A percentile compares a stretch with the other conserved stretches of the same genome.
Evolutionary conservation across 106 monocot species (phyloP).

Genomic region (Hemerocallis citrina): DNA sequence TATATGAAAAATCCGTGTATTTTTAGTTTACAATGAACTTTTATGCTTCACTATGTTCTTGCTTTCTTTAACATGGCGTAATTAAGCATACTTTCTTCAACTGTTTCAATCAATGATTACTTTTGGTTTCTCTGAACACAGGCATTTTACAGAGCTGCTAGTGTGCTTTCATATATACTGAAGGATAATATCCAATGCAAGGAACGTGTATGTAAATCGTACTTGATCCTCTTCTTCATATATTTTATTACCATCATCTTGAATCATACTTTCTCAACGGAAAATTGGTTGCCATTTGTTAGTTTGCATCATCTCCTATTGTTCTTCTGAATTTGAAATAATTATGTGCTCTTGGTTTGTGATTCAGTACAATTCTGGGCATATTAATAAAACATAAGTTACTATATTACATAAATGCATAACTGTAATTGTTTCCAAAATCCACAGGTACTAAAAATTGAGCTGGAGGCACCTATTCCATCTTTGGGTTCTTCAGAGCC

Average conservation of each 20-base stretch:
- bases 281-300: not conserved
- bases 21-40: not conserved
- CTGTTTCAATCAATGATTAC: not conserved
- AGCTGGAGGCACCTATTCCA: slow-evolving; percentile 56
- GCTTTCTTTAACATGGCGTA: not conserved
- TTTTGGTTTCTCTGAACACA: slow-evolving; percentile 21
- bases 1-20: not conserved
- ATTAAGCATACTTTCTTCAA: not conserved
- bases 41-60: not conserved
- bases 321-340: not conserved
- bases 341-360: not conserved
- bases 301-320: not conserved
- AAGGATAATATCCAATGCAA: slow-evolving; percentile 87
- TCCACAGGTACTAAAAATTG: slow-evolving; percentile 63
- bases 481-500: slow-evolving; percentile 75
- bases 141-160: slow-evolving; percentile 81
- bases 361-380: not conserved
- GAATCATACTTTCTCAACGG: too few species aligned
- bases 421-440: not conserved
- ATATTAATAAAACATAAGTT: not conserved
- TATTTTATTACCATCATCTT: too few species aligned
- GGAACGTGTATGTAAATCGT: slow-evolving; percentile 45
- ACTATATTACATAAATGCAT: too few species aligned
- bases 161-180: slow-evolving; percentile 85
- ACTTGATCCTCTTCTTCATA: not conserved